Evolutionary conservation across 331 rosid genomes (phyloP), one percentile per base, ranked within the genome.

Genomic region (Phaseolus coccineus): DNA sequence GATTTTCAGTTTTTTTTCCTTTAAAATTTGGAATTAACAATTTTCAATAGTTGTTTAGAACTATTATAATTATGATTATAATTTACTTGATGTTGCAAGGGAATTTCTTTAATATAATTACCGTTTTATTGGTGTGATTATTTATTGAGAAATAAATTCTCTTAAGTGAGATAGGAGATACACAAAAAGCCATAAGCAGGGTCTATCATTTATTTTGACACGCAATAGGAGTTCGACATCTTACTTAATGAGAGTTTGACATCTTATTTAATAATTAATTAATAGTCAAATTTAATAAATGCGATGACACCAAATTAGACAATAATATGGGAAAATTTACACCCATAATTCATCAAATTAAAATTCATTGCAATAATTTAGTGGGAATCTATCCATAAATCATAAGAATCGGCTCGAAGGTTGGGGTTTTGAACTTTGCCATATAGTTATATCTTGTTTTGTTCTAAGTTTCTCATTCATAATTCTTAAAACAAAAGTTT

Each of bases 281-380:
- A 40, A 16, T 35, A n/a, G 56, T 44, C 37, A 68, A 68, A 6
- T 68, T 42, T 24, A 42, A 68, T 67, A 67, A 67, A 42, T 68
- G 56, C 24, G 37, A 12, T 25, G 12, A 12, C 56, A 24, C 39
- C 12, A 42, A 19, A 68, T 44, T 68, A 67, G 53, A 25, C 11
- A 66, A 40, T 66, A 19, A 66, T 44, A 39, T n/a, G 8, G 3
- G 13, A 37, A 42, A 19, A 10, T 9, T 42, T 7, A 67, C 73
- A 24, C 31, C 6, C 0, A 22, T 42, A 42, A 40, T 42, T 16
- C 33, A 68, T 22, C 56, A 24, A 25, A 42, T 22, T 42, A 4
- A 11, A 42, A 46, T 3, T 25, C 22, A 44, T 25, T 68, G 3
- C 15, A 2, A 24, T 12, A 13, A 42, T 67, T 22, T 5, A 68